A percentile compares a stretch with the other conserved stretches of the same genome.
Conservation (phyloP, 352 stramenopile genomes). For the Phytophthora boehmeriae region DNA sequence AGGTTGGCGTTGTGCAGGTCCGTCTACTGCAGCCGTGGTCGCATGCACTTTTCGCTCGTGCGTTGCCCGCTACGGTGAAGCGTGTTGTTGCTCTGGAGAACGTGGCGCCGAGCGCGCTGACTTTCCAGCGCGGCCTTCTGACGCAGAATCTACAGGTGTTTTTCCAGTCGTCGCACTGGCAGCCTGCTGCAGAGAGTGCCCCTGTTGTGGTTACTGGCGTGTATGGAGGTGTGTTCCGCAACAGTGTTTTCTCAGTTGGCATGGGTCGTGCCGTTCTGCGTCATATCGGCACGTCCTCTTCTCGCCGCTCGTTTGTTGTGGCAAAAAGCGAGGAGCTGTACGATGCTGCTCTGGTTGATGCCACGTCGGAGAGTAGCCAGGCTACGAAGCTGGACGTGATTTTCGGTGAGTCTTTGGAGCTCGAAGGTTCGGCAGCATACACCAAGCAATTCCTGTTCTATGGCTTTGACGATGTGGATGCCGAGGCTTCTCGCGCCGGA, state of each 20-base stretch:
- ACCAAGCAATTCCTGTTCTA: slow-evolving; percentile 92
- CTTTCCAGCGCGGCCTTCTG: slow-evolving; percentile 69
- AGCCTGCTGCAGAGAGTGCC: slow-evolving; percentile 13
- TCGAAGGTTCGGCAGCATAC: slow-evolving; percentile 49
- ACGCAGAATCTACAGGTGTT: slow-evolving; percentile 79
- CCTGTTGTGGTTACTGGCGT: slow-evolving; percentile 65
- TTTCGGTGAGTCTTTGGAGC: slow-evolving; percentile 50
- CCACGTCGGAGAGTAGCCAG: slow-evolving; percentile 41
- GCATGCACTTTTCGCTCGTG: slow-evolving; percentile 68
- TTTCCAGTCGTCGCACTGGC: slow-evolving; percentile 65
- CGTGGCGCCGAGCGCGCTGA: slow-evolving; percentile 56
- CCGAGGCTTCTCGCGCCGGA: slow-evolving; percentile 44
- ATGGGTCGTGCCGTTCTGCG: slow-evolving; percentile 74
- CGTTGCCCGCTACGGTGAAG: slow-evolving; percentile 56
- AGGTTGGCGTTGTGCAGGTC: slow-evolving; percentile 82
- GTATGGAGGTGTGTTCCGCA: slow-evolving; percentile 72
- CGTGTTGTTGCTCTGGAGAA: slow-evolving; percentile 81
- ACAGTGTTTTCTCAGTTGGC: slow-evolving; percentile 65
- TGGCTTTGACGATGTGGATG: slow-evolving; percentile 83
- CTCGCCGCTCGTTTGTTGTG: slow-evolving; percentile 78
- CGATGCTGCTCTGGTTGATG: slow-evolving; percentile 51
- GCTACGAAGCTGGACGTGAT: slow-evolving; percentile 60
- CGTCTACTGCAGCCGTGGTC: slow-evolving; percentile 78
- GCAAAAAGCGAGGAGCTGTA: slow-evolving; percentile 78
- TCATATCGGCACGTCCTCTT: slow-evolving; percentile 43